phyloP scores from a whole-genome alignment of 2,329 filamentous ascomycete species.

The Lecanicillium sp. region DNA sequence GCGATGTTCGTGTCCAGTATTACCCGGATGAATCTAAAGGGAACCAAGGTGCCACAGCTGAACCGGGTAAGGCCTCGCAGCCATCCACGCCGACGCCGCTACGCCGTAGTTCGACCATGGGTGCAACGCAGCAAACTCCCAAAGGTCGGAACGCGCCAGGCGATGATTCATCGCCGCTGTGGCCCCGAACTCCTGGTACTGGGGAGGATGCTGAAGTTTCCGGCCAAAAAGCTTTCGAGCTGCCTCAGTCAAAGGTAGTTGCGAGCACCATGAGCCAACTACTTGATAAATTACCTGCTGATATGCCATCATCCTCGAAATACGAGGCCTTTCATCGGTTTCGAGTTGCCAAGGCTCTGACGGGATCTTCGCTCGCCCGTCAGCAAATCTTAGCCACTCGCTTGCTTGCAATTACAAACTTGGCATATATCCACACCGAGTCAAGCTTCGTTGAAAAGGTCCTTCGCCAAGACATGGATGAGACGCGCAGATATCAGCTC shows the following conservation, averaged over 20 bases:
- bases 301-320: constrained; percentile 62
- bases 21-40: constrained; percentile 45
- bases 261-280: constrained; percentile 48
- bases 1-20: constrained; percentile 71
- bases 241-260: constrained; percentile 48
- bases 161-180: constrained; percentile 42
- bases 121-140: constrained; percentile 32
- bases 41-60: constrained; percentile 11
- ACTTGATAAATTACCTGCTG: constrained; percentile 45
- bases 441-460: constrained; percentile 77
- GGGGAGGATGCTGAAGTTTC: constrained; percentile 25
- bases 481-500: constrained; percentile 80
- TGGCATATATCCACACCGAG: constrained; percentile 84
- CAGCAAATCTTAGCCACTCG: constrained; percentile 73
- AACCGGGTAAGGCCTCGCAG: constrained; percentile 31
- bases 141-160: constrained; percentile 22
- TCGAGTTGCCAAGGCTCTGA: constrained; percentile 73
- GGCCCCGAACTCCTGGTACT: constrained; percentile 31
- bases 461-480: constrained; percentile 78
- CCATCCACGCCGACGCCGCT: constrained; percentile 69
- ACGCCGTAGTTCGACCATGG: constrained; percentile 56
- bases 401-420: constrained; percentile 78
- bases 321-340: constrained; percentile 83
- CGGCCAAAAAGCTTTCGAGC: constrained; percentile 53
- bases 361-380: constrained; percentile 54